Base-by-base conservation (phyloP, 495 filamentous ascomycete genomes). In the Parathielavia appendiculata region DNA sequence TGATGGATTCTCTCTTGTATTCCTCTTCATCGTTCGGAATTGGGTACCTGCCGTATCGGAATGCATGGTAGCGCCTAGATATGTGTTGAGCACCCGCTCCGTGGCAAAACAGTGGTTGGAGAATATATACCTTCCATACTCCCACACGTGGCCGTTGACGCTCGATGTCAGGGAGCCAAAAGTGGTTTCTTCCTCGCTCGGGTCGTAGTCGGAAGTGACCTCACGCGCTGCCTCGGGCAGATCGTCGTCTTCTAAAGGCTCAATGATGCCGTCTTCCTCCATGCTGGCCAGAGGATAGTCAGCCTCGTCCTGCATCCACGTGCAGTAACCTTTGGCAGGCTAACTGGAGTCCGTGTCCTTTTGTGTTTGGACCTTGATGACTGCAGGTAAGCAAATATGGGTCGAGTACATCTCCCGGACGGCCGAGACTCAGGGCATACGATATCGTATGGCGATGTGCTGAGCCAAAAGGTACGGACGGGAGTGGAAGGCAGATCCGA, bases 1-100 rank as follows among this genome's bases (percentile, higher is more conserved):
- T 81, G 61, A 84, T 63, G 22, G 80, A 75, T 20, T 75, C 72
- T 39, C 72, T 53, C 40, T 64, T 68, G 47, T 62, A 66, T 38
- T 75, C 72, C 10, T 62, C 69, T 13, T 75, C 72, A 20, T 75
- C 72, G 62, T 75, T 75, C 16, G 72, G 70, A 9, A 73, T 39
- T 1, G 67, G 69, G 52, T 73, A 73, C 41, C 71, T 54, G 10
- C 71, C 69, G 11, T 67, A 63, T 0, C 64, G 63, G 52, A 65
- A 73, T 17, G 61, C 66, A 50, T 73, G 71, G 40, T 73, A 73
- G 4, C 71, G 67, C 44, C 71, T 70, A 14, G 32, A 23, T 44
- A 17, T 48, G 9, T 30, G 23, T 8, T 60, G 13, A 58, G 57
- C 45, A 53, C 10, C 3, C 0, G 17, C 19, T 4, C 13, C 30